Percentiles rank a stretch among this genome's conserved stretches.
Conservation (phyloP, 805 yeast genomes). For the Babjeviella inositovora region DNA sequence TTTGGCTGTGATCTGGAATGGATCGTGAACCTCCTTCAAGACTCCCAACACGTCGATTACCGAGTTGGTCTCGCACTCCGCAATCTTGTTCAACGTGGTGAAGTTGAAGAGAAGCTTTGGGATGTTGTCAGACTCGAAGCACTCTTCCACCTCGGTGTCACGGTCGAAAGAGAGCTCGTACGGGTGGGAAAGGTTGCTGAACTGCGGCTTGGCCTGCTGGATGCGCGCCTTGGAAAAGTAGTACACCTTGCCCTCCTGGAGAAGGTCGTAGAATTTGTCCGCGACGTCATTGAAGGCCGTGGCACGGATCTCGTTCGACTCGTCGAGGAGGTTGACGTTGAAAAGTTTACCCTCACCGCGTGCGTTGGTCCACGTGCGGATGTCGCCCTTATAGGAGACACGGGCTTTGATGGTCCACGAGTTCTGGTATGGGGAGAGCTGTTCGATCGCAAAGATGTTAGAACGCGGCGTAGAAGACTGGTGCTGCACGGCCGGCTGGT, state of each 20-base stretch:
- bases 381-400: slow-evolving; percentile 74
- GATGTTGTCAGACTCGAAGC: slow-evolving; percentile 41
- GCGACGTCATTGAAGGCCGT: slow-evolving; percentile 87
- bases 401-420: slow-evolving; percentile 90
- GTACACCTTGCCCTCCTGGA: slow-evolving; percentile 84
- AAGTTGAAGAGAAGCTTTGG: slow-evolving; percentile 74
- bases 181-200: slow-evolving; percentile 70
- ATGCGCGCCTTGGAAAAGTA: slow-evolving; percentile 71
- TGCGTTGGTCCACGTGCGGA: slow-evolving; percentile 76
- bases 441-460: slow-evolving; percentile 60
- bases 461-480: slow-evolving; percentile 10
- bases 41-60: slow-evolving; percentile 82
- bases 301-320: slow-evolving; percentile 91
- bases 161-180: slow-evolving; percentile 75
- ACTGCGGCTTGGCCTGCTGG: slow-evolving; percentile 73
- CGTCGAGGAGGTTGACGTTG: slow-evolving; percentile 78
- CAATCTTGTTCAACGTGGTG: slow-evolving; percentile 49
- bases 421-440: slow-evolving; percentile 80
- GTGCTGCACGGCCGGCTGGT: slow-evolving; percentile 1
- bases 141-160: slow-evolving; percentile 62
- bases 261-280: slow-evolving; percentile 54
- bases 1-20: slow-evolving; percentile 68
- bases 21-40: slow-evolving; percentile 59
- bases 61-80: slow-evolving; percentile 52
- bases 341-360: slow-evolving; percentile 85